Conservation (phyloP, 2,329 filamentous ascomycete species). For the Thelonectria discophora region DNA sequence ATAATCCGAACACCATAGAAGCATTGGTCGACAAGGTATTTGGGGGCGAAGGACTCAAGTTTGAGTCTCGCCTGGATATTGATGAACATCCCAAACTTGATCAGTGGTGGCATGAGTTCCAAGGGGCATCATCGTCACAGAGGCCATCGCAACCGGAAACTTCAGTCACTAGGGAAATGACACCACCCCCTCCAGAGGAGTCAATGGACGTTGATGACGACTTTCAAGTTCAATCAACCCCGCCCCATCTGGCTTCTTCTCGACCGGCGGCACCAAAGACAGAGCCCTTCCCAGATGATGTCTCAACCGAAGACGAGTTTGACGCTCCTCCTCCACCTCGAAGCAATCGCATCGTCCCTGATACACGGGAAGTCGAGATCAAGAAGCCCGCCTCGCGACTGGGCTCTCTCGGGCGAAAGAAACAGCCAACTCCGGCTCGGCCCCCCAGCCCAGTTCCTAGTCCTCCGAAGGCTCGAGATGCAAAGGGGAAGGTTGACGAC, state of each 20-base stretch:
- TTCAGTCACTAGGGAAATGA: constrained; percentile 17
- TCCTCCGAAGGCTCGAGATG: constrained; percentile 11
- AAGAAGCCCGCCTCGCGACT: constrained; percentile 40
- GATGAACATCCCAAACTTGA: constrained; percentile 50
- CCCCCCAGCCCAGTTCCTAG: constrained; percentile 28
- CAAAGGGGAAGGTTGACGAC: constrained; percentile 35
- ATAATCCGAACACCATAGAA: constrained; percentile 44
- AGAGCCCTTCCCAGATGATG: constrained; percentile 38
- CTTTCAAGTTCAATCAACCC: constrained; percentile 61
- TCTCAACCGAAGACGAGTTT: constrained; percentile 48
- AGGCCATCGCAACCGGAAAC: constrained; percentile 31
- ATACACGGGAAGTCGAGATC: constrained; percentile 29
- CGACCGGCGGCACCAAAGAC: constrained; percentile 31
- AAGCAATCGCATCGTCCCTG: constrained; percentile 16
- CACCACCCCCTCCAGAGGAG: constrained; percentile 28
- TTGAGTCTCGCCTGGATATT: constrained; percentile 42
- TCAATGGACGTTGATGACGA: constrained; percentile 49
- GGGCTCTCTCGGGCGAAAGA: constrained; percentile 50
- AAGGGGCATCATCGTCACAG: constrained; percentile 40
- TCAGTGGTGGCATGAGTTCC: constrained; percentile 60
- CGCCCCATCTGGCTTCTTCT: constrained; percentile 47
- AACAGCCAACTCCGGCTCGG: constrained; percentile 40
- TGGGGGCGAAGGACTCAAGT: constrained; percentile 46
- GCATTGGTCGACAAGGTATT: constrained; percentile 56
- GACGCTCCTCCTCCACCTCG: constrained; percentile 24